A percentile compares a stretch with the other conserved stretches of the same genome.
Evolutionary conservation across 2,329 filamentous ascomycete genomes (phyloP).

Genomic region (Fusarium agapanthi): DNA sequence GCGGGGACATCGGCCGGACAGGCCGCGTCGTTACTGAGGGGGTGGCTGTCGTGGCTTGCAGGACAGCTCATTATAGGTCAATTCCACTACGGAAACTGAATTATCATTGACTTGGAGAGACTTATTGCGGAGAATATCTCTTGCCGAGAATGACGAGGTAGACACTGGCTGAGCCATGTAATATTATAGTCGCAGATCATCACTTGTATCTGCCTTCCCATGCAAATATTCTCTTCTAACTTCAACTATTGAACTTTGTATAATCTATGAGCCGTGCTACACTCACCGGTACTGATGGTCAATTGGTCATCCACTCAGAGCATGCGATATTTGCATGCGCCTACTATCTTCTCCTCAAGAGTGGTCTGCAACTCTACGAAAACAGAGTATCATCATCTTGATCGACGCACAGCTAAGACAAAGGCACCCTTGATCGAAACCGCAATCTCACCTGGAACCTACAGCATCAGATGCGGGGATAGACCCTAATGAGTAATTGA

Average conservation of each 20-base stretch:
- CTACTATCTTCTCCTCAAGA: background rate
- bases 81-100: background rate
- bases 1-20: background rate
- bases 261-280: background rate
- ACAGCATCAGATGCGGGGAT: background rate
- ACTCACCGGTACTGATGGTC: accelerated
- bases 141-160: background rate
- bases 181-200: background rate
- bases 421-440: background rate
- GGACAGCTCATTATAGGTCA: background rate
- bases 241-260: background rate
- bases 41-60: background rate
- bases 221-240: background rate
- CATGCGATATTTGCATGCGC: accelerated
- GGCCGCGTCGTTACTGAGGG: background rate
- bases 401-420: background rate
- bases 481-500: too few species aligned
- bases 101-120: background rate
- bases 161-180: background rate
- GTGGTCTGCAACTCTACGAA: background rate
- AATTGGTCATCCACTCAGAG: accelerated
- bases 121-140: background rate
- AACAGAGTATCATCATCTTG: background rate
- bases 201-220: background rate
- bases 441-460: background rate